Evolutionary conservation across 2,329 filamentous ascomycete species (phyloP), one percentile per base, ranked within the genome.

Genomic region (Drechslerella coelobrocha): DNA sequence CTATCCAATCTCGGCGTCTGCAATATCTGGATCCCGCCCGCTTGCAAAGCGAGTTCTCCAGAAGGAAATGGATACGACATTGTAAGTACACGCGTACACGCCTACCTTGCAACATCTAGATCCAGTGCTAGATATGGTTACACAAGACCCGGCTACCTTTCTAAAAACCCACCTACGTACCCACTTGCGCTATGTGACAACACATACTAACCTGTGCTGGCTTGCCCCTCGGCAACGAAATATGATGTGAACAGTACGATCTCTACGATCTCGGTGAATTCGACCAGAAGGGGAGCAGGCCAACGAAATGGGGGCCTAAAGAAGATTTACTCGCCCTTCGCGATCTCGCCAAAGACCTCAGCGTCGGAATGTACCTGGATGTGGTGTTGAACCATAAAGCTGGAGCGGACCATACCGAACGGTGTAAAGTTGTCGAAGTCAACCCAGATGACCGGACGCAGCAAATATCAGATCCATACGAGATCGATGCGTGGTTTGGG

Each of bases 381-480:
- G 85, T 87, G 1, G 87, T 91, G 5, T 79, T 90, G 47, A 91
- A 90, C 75, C 88, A 90, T 77, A 89, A 88, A 77, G 86, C 87
- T 1, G 88, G 84, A 1, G 88, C 86, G 5, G 88, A 91, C 76
- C 81, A 81, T 55, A 86, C 83, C 24, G 88, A 90, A 76, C 83
- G 83, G 59, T 88, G 84, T 62, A 79, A 80, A 66, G 87, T 85
- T 1, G 82, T 88, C 47, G 86, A 88, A 77, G 88, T 90, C 23
- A 84, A 90, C 75, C 77, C 80, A 0, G 77, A 84, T 75, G 84
- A 89, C 76, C 83, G 87, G 17, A 84, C 81, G 26, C 80, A 83
- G 61, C 82, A 83, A 39, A 79, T 84, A 2, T 82, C 81, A 1
- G 81, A 83, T 3, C 81, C 84, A 0, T 83, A 84, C 68, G 83